A percentile compares a stretch with the other conserved stretches of the same genome.
Evolutionary conservation across 2,329 filamentous ascomycete species (phyloP).

Genomic region (Emmonsiellopsis sp.): DNA sequence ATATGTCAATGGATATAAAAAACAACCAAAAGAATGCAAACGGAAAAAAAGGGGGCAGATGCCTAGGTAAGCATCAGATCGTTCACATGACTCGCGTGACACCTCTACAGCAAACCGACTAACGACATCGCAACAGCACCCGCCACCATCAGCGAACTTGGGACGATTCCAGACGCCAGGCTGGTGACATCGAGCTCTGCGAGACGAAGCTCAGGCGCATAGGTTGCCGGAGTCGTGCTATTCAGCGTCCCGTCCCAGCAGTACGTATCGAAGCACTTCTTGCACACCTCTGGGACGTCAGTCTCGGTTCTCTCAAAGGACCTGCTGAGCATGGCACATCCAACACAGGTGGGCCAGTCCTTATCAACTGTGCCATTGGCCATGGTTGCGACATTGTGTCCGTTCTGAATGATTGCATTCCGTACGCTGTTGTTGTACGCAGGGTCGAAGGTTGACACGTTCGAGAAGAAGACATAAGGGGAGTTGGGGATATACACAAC

Average conservation of each 20-base stretch:
- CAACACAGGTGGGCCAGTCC: constrained; percentile 75
- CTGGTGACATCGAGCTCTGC: not conserved
- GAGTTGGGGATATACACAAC: constrained; percentile 84
- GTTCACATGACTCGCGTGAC: not conserved
- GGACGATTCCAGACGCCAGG: constrained; percentile 3
- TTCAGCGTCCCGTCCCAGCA: constrained; percentile 82
- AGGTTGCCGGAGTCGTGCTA: constrained; percentile 28
- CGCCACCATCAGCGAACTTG: constrained; percentile 7
- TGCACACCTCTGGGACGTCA: constrained; percentile 61
- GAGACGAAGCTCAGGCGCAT: constrained; percentile 30
- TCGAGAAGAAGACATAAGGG: constrained; percentile 68
- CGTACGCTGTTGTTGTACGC: constrained; percentile 57
- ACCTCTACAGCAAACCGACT: not conserved
- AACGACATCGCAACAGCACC: not conserved
- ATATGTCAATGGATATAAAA: no score
- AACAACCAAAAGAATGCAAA: no score
- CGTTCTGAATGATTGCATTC: constrained; percentile 76
- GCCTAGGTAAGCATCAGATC: no score
- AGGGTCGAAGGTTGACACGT: constrained; percentile 68
- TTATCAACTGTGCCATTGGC: constrained; percentile 67
- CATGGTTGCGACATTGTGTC: constrained; percentile 73
- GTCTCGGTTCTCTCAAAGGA: constrained; percentile 65
- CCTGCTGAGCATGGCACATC: constrained; percentile 74
- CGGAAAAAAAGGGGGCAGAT: no score
- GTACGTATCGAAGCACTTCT: constrained; percentile 67